These are phyloP conservation scores for Auricularia auricula-judae DNA, from an alignment of 768 basidiomycete genomes.

Conservation along the genomic window DNA sequence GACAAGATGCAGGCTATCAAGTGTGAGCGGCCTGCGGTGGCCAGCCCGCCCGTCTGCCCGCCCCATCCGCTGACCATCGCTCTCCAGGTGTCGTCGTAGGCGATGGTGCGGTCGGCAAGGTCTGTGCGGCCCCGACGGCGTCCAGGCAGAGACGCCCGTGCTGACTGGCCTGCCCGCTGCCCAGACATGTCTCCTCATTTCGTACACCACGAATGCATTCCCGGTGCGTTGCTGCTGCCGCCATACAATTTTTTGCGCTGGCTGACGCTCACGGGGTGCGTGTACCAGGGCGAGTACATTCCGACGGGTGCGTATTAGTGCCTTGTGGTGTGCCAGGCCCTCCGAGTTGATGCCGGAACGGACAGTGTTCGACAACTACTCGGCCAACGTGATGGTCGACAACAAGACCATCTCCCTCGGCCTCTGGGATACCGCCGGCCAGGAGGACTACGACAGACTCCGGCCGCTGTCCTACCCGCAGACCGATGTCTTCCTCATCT, in stretches of 20 bases:
- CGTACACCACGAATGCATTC: constrained; percentile 98
- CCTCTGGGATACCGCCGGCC: constrained; percentile 99
- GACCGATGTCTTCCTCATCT: constrained; percentile 98
- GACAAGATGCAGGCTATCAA: constrained; percentile 82
- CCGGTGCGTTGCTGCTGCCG: constrained; percentile 46
- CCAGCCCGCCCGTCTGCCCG: constrained; percentile 1
- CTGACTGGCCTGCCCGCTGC: constrained; percentile 11
- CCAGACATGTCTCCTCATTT: constrained; percentile 97
- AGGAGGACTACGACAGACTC: constrained; percentile 98
- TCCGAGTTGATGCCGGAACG: not conserved
- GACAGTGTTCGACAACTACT: constrained; percentile 98
- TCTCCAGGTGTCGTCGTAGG: constrained; percentile 88
- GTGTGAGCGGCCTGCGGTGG: constrained; percentile 39
- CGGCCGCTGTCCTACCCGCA: constrained; percentile 97
- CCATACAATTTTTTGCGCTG: constrained; percentile 2
- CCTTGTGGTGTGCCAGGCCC: constrained; percentile 7
- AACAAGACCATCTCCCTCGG: constrained; percentile 97
- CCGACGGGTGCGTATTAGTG: constrained; percentile 58
- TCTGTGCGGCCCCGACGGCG: constrained; percentile 22
- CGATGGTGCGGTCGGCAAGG: constrained; percentile 98
- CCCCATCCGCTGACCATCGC: constrained; percentile 11
- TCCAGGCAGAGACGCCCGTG: not conserved
- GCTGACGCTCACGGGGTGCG: constrained; percentile 10
- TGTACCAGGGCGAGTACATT: constrained; percentile 81
- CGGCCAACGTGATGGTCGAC: constrained; percentile 97